These are phyloP conservation scores for Globisporangium okanoganense DNA, from an alignment of 352 stramenopile species.

Conservation along the genomic window DNA sequence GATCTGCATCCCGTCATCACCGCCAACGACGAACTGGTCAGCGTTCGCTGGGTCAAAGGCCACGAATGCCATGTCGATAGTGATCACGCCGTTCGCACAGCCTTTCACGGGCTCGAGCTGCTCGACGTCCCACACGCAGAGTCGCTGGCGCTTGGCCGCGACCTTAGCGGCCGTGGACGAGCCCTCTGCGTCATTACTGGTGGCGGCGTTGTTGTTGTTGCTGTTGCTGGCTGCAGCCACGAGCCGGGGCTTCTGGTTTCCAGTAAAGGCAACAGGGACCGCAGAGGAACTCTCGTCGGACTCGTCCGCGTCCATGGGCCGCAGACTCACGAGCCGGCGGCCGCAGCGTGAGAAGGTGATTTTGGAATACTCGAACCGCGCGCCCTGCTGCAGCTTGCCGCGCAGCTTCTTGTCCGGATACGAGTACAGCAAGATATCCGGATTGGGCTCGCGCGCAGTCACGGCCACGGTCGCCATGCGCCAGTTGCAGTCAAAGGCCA, in stretches of 20 bases:
- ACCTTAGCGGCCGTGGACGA: not conserved
- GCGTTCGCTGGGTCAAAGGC: conserved; percentile 68
- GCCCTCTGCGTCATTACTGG: not conserved
- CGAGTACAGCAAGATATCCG: conserved; percentile 61
- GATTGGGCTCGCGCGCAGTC: conserved; percentile 43
- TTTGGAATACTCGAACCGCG: conserved; percentile 56
- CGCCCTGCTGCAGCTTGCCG: conserved; percentile 34
- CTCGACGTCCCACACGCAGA: conserved; percentile 71
- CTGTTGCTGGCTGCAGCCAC: conserved; percentile 2
- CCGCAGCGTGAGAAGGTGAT: conserved; percentile 73
- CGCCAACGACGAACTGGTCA: conserved; percentile 61
- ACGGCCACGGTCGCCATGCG: conserved; percentile 52
- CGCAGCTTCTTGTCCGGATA: conserved; percentile 76
- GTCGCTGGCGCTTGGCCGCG: conserved; percentile 8
- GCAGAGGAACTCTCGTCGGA: conserved; percentile 1
- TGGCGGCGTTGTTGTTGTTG: not conserved
- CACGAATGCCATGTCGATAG: conserved; percentile 35
- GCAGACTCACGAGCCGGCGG: conserved; percentile 46
- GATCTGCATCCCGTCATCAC: conserved; percentile 54
- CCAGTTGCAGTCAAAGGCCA: conserved; percentile 67
- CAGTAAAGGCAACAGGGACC: not conserved
- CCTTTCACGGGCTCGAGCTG: conserved; percentile 43
- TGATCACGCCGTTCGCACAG: conserved; percentile 26
- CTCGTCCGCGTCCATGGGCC: conserved; percentile 17
- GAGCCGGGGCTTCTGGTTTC: not conserved